These are phyloP conservation scores for Cyclotella cryptica DNA, from an alignment of 108 stramenopile genomes.

Conservation along the genomic window DNA sequence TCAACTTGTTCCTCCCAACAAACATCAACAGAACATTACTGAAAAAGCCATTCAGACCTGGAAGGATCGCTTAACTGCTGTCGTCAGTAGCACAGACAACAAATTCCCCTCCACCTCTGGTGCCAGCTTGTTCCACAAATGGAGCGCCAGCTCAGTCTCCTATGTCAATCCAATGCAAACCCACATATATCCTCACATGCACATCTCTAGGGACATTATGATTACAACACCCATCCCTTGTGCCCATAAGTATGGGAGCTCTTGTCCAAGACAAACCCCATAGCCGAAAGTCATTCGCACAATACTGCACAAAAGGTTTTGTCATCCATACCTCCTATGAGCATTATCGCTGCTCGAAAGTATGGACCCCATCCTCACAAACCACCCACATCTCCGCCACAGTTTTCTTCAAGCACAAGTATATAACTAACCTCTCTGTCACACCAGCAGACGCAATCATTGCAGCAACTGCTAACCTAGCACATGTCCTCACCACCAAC, in stretches of 20 bases:
- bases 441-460: slow-evolving; percentile 3
- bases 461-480: neutral
- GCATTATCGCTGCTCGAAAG: slow-evolving; percentile 23
- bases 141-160: slow-evolving; percentile 35
- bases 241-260: slow-evolving; percentile 39
- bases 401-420: slow-evolving; percentile 8
- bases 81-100: slow-evolving; percentile 26
- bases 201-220: slow-evolving; percentile 5
- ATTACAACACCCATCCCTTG: slow-evolving; percentile 53
- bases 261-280: slow-evolving; percentile 34
- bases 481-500: neutral
- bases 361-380: slow-evolving; percentile 2
- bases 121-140: slow-evolving; percentile 47
- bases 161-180: slow-evolving; percentile 47
- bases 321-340: slow-evolving; percentile 7
- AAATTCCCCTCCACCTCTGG: slow-evolving; percentile 41
- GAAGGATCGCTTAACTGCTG: slow-evolving; percentile 50
- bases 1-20: slow-evolving; percentile 45
- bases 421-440: neutral
- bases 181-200: slow-evolving; percentile 26
- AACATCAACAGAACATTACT: slow-evolving; percentile 49
- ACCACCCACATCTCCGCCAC: slow-evolving; percentile 13
- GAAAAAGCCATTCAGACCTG: slow-evolving; percentile 57
- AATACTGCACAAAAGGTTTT: slow-evolving; percentile 16
- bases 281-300: neutral